phyloP scores from a whole-genome alignment of 306 rosid species.

The Fagus crenata region DNA sequence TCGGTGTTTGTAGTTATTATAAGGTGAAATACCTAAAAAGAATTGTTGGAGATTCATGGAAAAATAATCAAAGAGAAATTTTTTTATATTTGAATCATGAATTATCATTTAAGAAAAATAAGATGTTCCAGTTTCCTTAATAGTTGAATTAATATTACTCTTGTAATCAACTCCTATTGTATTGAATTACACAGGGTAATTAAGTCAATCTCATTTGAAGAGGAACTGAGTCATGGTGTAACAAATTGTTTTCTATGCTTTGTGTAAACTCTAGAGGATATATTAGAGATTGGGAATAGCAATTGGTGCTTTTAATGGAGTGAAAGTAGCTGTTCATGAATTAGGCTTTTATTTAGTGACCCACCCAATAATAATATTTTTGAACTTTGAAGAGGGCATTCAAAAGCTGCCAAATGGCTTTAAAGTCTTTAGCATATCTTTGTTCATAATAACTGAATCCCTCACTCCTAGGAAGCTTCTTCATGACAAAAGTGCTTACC shows the following conservation, averaged over 20 bases:
- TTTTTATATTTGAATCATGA: not conserved
- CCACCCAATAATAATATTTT: slow-evolving; percentile 18
- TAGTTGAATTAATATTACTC: slow-evolving; percentile 37
- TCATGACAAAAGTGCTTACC: slow-evolving; percentile 62
- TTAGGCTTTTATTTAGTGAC: slow-evolving; percentile 36
- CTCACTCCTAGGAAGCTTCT: slow-evolving; percentile 82
- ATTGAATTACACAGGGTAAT: slow-evolving; percentile 6
- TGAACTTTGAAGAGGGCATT: slow-evolving; percentile 42
- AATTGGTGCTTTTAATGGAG: slow-evolving; percentile 32
- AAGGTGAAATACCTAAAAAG: slow-evolving; percentile 7
- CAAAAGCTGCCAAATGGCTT: slow-evolving; percentile 66
- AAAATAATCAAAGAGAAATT: slow-evolving; percentile 9
- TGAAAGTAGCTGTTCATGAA: slow-evolving; percentile 36
- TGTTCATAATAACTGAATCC: slow-evolving; percentile 55
- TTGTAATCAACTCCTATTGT: slow-evolving; percentile 9
- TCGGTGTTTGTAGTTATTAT: not conserved
- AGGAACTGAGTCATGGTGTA: slow-evolving; percentile 30
- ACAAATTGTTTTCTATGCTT: slow-evolving; percentile 31
- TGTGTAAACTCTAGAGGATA: slow-evolving; percentile 36
- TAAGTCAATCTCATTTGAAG: slow-evolving; percentile 20
- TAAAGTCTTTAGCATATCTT: slow-evolving; percentile 50
- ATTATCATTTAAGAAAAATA: not conserved
- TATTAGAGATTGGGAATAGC: slow-evolving; percentile 10
- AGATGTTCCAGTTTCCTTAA: not conserved
- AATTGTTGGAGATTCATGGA: slow-evolving; percentile 21